Conservation (phyloP, 192 early-diverging fungal species). For the Geranomyces michiganensis region DNA sequence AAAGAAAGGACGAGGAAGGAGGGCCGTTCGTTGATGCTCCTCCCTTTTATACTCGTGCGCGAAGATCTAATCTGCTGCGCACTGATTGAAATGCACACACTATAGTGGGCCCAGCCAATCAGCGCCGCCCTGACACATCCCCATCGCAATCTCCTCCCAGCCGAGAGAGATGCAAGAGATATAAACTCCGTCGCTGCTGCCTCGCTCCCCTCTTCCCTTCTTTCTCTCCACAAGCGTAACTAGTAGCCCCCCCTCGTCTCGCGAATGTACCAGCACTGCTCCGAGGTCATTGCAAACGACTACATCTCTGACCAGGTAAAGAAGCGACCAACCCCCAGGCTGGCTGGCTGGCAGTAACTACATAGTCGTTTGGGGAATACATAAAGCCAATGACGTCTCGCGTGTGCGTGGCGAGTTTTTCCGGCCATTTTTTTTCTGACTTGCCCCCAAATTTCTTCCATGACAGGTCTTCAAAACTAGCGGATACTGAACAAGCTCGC, state of each 20-base stretch:
- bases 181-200: not conserved
- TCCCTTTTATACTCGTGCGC: too few relatives aligned
- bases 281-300: conserved; percentile 85
- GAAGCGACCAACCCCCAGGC: too few relatives aligned
- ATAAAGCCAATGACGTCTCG: too few relatives aligned
- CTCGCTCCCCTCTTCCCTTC: not conserved
- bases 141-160: not conserved
- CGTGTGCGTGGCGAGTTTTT: too few relatives aligned
- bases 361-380: too few relatives aligned
- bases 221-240: not conserved
- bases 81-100: too few relatives aligned
- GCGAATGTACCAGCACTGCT: conserved; percentile 61
- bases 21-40: too few relatives aligned
- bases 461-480: conserved; percentile 46
- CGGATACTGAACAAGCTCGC: not conserved
- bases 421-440: too few relatives aligned
- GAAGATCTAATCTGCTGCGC: too few relatives aligned
- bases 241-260: not conserved
- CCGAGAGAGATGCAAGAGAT: too few relatives aligned
- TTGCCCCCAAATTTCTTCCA: not conserved
- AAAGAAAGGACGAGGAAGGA: not conserved
- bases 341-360: too few relatives aligned
- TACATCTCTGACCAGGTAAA: conserved; percentile 86
- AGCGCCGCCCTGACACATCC: not conserved
- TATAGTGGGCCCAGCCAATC: too few relatives aligned